phyloP scores from a whole-genome alignment of 257 asterid species.

The Knoxia roxburghii region DNA sequence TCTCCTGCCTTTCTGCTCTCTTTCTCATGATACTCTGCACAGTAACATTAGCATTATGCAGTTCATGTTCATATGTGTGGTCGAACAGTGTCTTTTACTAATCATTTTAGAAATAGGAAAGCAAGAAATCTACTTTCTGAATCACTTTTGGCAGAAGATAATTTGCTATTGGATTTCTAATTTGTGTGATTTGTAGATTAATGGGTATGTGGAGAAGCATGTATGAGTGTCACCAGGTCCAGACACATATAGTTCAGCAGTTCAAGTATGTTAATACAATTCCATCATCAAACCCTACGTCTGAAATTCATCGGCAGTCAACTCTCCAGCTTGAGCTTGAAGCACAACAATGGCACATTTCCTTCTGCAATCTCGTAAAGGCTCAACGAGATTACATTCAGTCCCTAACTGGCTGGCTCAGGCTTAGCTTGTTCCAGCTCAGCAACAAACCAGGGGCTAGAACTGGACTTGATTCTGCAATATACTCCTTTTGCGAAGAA shows the following conservation, averaged over 20 bases:
- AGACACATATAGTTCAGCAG: slow-evolving; percentile 90
- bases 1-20: not conserved
- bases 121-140: not conserved
- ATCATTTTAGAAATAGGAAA: not conserved
- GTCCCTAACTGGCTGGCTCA: slow-evolving; percentile 91
- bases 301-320: slow-evolving; percentile 88
- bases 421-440: slow-evolving; percentile 80
- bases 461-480: slow-evolving; percentile 56
- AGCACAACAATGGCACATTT: slow-evolving; percentile 92
- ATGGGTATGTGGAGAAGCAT: slow-evolving; percentile 98
- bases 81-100: not conserved
- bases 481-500: slow-evolving; percentile 86
- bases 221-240: slow-evolving; percentile 96
- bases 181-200: slow-evolving; percentile 33
- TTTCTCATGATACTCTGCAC: not conserved
- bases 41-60: not conserved
- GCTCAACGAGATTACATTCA: slow-evolving; percentile 80
- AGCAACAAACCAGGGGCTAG: slow-evolving; percentile 50
- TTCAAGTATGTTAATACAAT: slow-evolving; percentile 64
- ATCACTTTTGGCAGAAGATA: not conserved
- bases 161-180: not conserved
- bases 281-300: slow-evolving; percentile 60
- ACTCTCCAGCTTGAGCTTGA: slow-evolving; percentile 95
- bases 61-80: no score
- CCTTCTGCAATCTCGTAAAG: slow-evolving; percentile 79